Conservation (phyloP, 2,329 filamentous ascomycete species). For the Cryphonectria japonica region DNA sequence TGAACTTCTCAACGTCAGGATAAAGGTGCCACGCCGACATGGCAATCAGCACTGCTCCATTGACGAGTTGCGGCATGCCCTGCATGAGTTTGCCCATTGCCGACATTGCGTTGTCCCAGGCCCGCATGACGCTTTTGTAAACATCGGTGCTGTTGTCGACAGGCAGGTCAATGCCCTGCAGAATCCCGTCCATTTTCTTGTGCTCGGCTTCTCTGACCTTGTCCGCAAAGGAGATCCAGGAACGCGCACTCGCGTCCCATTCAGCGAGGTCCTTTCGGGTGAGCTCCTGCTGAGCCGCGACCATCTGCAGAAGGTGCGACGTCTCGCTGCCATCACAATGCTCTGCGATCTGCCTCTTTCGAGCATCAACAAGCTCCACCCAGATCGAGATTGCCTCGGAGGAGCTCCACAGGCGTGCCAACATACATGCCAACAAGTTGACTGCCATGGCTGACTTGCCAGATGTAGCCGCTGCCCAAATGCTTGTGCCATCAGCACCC, state of each 20-base stretch:
- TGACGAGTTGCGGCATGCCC: constrained; percentile 35
- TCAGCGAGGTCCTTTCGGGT: constrained; percentile 35
- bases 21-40: constrained; percentile 43
- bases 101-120: constrained; percentile 37
- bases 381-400: constrained; percentile 37
- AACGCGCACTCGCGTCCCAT: constrained; percentile 44
- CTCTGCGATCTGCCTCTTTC: constrained; percentile 27
- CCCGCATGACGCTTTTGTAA: constrained; percentile 37
- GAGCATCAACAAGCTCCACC: constrained; percentile 34
- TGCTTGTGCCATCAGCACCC: constrained; percentile 39
- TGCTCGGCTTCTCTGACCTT: constrained; percentile 33
- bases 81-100: constrained; percentile 36
- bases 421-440: constrained; percentile 40
- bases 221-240: constrained; percentile 43
- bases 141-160: constrained; percentile 32
- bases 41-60: constrained; percentile 37
- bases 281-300: constrained; percentile 29
- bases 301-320: not conserved
- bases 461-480: constrained; percentile 45
- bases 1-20: constrained; percentile 36
- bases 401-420: constrained; percentile 35
- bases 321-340: constrained; percentile 7
- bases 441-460: constrained; percentile 34
- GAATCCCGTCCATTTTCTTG: constrained; percentile 36
- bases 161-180: constrained; percentile 36